Evolutionary conservation across 345 rosid genomes (phyloP).

Genomic region (Excoecaria agallocha): DNA sequence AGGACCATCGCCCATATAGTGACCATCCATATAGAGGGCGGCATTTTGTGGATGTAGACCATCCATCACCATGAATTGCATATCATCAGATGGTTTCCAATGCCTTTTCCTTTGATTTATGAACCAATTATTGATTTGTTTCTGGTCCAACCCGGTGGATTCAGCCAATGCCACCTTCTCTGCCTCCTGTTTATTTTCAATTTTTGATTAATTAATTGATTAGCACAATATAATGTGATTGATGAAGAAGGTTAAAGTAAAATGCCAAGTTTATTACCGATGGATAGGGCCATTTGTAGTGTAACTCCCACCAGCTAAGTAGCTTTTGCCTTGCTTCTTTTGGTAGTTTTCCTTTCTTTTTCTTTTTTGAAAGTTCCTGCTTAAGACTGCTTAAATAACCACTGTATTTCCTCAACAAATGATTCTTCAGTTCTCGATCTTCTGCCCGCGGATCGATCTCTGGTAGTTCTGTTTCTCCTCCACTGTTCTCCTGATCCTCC

Average conservation of each 20-base stretch:
- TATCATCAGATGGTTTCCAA: slow-evolving; percentile 99
- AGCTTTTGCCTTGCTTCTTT: slow-evolving; percentile 99
- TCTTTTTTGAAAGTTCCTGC: slow-evolving; percentile 97
- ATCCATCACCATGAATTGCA: slow-evolving; percentile 99
- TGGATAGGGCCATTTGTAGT: slow-evolving; percentile 99
- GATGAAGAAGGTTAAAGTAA: too few species aligned
- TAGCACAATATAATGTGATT: too few species aligned
- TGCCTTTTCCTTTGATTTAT: slow-evolving; percentile 97
- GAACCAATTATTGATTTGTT: slow-evolving; percentile 98
- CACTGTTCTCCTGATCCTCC: slow-evolving; percentile 78
- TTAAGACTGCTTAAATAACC: slow-evolving; percentile 94
- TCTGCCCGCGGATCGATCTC: slow-evolving; percentile 94
- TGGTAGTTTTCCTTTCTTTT: slow-evolving; percentile 97
- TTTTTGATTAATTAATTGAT: too few species aligned
- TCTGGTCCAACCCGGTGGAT: slow-evolving; percentile 96
- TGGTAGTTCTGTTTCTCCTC: slow-evolving; percentile 73
- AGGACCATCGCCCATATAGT: slow-evolving; percentile 89
- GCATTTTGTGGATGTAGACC: slow-evolving; percentile 84
- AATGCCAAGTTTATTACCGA: slow-evolving; percentile 42
- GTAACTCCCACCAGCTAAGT: slow-evolving; percentile 97
- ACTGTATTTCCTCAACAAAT: slow-evolving; percentile 80
- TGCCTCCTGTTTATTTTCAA: slow-evolving; percentile 52
- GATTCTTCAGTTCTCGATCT: slow-evolving; percentile 92
- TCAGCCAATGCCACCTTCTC: slow-evolving; percentile 97
- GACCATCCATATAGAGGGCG: slow-evolving; percentile 87